Percentiles rank a stretch among this genome's conserved stretches.
phyloP scores from a whole-genome alignment of 768 basidiomycete genomes.

The Agrocybe praecox region DNA sequence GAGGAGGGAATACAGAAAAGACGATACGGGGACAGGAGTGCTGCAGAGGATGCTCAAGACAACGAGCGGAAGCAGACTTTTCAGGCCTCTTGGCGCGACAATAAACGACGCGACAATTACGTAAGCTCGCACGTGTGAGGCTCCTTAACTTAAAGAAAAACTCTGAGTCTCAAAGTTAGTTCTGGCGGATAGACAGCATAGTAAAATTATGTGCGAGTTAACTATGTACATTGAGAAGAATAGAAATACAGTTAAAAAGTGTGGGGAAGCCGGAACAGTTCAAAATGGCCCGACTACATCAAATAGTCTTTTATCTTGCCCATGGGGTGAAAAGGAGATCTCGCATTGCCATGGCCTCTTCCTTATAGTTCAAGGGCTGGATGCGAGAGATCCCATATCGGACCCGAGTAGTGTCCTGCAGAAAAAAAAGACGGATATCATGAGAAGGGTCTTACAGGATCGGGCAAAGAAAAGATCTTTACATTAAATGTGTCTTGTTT shows the following conservation, averaged over 20 bases:
- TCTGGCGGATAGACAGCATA: not conserved
- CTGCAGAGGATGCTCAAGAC: not conserved
- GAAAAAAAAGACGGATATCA: not conserved
- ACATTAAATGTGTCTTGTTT: conserved; percentile 88
- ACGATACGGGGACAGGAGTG: not conserved
- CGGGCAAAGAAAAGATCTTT: conserved; percentile 24
- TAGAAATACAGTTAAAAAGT: not conserved
- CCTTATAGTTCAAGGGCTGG: conserved; percentile 63
- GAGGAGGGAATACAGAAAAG: not conserved
- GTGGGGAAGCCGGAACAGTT: not conserved
- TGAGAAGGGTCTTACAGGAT: not conserved
- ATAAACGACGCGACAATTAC: conserved; percentile 22
- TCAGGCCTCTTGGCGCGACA: conserved; percentile 15
- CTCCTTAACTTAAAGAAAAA: too few species aligned
- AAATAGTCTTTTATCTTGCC: conserved; percentile 39
- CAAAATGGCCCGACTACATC: not conserved
- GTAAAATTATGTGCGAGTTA: not conserved
- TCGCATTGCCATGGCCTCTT: conserved; percentile 61
- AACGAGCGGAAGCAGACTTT: conserved; percentile 12
- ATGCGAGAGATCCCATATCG: conserved; percentile 82
- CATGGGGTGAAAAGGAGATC: conserved; percentile 64
- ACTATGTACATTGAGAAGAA: not conserved
- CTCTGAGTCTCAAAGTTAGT: too few species aligned
- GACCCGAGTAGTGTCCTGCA: conserved; percentile 77
- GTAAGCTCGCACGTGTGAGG: conserved; percentile 19